These are phyloP conservation scores for Thermothelomyces thermophilus DNA, from an alignment of 2,329 filamentous ascomycete species.

Conservation along the genomic window DNA sequence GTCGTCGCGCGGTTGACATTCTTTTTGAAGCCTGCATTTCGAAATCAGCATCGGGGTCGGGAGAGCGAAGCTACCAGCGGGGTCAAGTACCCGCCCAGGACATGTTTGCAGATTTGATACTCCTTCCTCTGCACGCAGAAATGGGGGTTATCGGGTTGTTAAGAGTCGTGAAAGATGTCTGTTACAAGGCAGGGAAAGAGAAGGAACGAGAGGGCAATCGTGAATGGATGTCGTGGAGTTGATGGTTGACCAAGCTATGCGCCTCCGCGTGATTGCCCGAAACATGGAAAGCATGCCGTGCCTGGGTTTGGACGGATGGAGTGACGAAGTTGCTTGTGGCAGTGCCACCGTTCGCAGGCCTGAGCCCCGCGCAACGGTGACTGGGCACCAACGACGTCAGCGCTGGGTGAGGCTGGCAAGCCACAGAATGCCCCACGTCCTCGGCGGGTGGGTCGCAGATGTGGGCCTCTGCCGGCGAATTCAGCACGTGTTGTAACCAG, in stretches of 20 bases:
- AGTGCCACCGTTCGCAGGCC: constrained; percentile 15
- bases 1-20: constrained; percentile 98
- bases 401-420: too few relatives aligned
- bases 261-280: background rate
- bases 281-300: constrained; percentile 6
- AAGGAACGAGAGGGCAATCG: background rate
- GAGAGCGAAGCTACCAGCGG: constrained; percentile 11
- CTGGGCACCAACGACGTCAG: constrained; percentile 23
- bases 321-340: constrained; percentile 26
- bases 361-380: constrained; percentile 6
- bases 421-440: background rate
- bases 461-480: background rate
- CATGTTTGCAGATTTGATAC: constrained; percentile 31
- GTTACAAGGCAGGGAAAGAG: too few relatives aligned
- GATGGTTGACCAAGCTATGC: background rate
- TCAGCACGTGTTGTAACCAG: too few relatives aligned
- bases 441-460: background rate
- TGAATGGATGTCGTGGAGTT: constrained; percentile 2
- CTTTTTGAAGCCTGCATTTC: constrained; percentile 69
- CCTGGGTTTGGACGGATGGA: constrained; percentile 2
- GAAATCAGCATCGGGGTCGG: constrained; percentile 5
- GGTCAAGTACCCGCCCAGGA: constrained; percentile 41
- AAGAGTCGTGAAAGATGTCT: background rate
- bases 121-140: background rate
- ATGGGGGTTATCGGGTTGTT: background rate